These are phyloP conservation scores for Psilocybe subaeruginosa DNA, from an alignment of 768 basidiomycete species.

Conservation along the genomic window DNA sequence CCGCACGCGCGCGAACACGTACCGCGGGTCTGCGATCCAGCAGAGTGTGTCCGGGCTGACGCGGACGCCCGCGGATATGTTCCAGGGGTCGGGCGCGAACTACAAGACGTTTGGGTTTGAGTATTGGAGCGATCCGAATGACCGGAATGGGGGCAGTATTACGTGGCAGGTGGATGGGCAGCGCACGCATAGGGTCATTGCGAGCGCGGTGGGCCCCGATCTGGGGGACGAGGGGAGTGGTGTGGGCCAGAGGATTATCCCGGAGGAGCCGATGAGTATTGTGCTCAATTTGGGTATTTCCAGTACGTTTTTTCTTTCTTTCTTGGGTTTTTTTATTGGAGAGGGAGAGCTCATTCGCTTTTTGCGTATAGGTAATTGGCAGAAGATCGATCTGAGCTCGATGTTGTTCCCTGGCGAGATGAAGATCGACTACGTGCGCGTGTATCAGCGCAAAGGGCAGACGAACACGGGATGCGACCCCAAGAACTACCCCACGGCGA, in stretches of 20 bases:
- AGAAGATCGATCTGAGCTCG: conserved; percentile 52
- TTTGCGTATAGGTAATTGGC: conserved; percentile 59
- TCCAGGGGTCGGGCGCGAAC: conserved; percentile 55
- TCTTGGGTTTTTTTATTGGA: neutral
- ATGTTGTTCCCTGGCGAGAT: conserved; percentile 74
- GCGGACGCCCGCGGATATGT: conserved; percentile 51
- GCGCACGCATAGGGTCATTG: conserved; percentile 53
- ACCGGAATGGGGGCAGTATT: conserved; percentile 61
- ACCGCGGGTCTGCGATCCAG: conserved; percentile 60
- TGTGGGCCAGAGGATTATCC: conserved; percentile 61
- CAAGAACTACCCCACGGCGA: conserved; percentile 60
- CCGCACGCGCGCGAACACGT: conserved; percentile 39
- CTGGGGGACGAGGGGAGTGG: conserved; percentile 39
- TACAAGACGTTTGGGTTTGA: conserved; percentile 70
- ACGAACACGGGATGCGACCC: conserved; percentile 73
- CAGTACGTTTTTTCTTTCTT: conserved; percentile 33
- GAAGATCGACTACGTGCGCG: conserved; percentile 78
- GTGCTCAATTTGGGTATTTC: conserved; percentile 69
- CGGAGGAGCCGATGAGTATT: conserved; percentile 64
- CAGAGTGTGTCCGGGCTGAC: conserved; percentile 57
- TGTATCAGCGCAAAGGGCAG: conserved; percentile 68
- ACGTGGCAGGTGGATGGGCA: conserved; percentile 73
- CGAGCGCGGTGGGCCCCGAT: conserved; percentile 51
- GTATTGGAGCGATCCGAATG: conserved; percentile 65
- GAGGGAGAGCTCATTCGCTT: neutral